Evolutionary conservation across 768 basidiomycete genomes (phyloP).

Genomic region (Kwoniella sp.): DNA sequence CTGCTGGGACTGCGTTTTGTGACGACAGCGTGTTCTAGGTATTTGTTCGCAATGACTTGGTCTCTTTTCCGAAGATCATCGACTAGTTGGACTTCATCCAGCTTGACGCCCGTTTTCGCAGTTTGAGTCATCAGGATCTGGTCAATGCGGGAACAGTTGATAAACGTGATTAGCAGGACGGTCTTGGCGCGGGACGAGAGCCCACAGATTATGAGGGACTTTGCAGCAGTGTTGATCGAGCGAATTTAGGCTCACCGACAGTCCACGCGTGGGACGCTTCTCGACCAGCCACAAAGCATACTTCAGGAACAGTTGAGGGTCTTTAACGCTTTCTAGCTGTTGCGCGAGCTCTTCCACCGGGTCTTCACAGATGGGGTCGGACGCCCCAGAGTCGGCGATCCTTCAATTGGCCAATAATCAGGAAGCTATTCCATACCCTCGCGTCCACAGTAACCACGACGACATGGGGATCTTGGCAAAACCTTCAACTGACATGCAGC

Average conservation of each 20-base stretch:
- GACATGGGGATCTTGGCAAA: neutral
- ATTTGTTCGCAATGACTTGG: constrained; percentile 67
- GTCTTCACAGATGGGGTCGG: constrained; percentile 67
- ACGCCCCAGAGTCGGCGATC: constrained; percentile 68
- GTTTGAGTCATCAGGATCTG: constrained; percentile 69
- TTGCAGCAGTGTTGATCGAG: constrained; percentile 13
- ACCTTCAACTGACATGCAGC: neutral
- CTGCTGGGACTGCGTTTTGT: constrained; percentile 67
- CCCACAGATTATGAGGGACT: neutral
- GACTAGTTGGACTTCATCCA: constrained; percentile 66
- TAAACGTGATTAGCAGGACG: no score
- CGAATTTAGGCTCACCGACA: constrained; percentile 64
- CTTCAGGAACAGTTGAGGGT: constrained; percentile 66
- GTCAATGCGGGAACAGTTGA: neutral
- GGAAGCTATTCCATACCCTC: no score
- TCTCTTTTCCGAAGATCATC: constrained; percentile 65
- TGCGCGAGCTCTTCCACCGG: constrained; percentile 67
- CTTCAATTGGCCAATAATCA: constrained; percentile 55
- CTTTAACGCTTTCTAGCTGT: constrained; percentile 64
- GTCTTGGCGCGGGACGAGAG: neutral
- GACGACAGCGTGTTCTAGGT: constrained; percentile 79
- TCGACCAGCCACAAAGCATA: constrained; percentile 82
- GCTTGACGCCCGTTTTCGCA: constrained; percentile 64
- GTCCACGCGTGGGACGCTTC: constrained; percentile 68
- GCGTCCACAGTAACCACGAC: neutral